Evolutionary conservation across 73 alveolate genomes (phyloP).

Genomic region (Tetrahymena elliotti): DNA sequence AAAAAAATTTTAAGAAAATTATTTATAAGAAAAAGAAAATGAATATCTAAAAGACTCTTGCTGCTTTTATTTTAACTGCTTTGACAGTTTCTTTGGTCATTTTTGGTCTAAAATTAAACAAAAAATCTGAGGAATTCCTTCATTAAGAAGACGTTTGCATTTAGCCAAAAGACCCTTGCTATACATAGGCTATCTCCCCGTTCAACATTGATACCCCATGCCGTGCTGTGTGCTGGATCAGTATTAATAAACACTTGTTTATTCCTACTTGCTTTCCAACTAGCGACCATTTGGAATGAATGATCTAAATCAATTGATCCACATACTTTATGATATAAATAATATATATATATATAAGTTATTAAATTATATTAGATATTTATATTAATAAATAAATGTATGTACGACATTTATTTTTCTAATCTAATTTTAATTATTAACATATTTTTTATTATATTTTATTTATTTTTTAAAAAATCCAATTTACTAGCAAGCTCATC

Average conservation of each 20-base stretch:
- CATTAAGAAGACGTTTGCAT: background rate
- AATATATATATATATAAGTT: too few species aligned
- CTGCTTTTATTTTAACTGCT: background rate
- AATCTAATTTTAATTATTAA: too few species aligned
- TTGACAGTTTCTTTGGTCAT: background rate
- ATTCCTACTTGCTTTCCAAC: background rate
- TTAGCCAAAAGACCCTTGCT: background rate
- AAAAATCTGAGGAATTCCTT: background rate
- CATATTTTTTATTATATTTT: too few species aligned
- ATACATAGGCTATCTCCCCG: background rate
- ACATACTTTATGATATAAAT: too few species aligned
- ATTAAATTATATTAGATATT: too few species aligned
- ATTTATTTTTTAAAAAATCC: too few species aligned
- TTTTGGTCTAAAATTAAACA: background rate
- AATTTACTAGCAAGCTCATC: too few species aligned
- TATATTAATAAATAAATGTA: too few species aligned
- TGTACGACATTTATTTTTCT: too few species aligned
- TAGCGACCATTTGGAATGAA: background rate
- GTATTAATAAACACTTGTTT: background rate
- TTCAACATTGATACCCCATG: background rate
- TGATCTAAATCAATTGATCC: background rate
- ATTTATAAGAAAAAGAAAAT: too few species aligned
- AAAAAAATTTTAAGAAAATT: too few species aligned
- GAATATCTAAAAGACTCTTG: background rate
- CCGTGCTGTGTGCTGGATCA: background rate